These are phyloP conservation scores for Globisporangium camurandrum DNA, from an alignment of 352 stramenopile species.

Conservation along the genomic window DNA sequence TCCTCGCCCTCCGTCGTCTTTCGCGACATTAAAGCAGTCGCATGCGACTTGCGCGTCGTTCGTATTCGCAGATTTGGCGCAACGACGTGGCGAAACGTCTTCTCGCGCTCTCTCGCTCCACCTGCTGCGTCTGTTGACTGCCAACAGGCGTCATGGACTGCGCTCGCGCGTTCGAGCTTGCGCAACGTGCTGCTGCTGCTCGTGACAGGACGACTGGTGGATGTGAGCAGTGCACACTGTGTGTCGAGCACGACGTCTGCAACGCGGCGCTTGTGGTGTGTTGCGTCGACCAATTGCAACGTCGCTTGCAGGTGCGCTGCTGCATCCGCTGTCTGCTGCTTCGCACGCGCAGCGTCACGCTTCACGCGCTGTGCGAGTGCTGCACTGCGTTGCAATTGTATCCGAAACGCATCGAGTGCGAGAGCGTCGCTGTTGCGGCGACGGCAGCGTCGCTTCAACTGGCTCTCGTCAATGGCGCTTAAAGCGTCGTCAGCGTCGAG, in stretches of 20 bases:
- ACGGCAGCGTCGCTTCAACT: background rate
- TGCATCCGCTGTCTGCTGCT: constrained; percentile 26
- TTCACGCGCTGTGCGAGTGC: constrained; percentile 32
- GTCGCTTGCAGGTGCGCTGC: constrained; percentile 38
- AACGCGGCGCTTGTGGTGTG: constrained; percentile 55
- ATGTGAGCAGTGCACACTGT: constrained; percentile 47
- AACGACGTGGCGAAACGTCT: constrained; percentile 5
- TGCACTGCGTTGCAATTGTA: constrained; percentile 51
- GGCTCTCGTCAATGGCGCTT: constrained; percentile 3
- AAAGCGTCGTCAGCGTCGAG: background rate
- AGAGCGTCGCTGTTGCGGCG: background rate
- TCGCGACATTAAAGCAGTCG: background rate
- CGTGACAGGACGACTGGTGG: constrained; percentile 16
- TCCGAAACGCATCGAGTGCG: constrained; percentile 50
- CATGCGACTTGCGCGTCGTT: background rate
- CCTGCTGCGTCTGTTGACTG: background rate
- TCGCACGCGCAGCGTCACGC: constrained; percentile 24
- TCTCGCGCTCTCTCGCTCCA: too few relatives aligned
- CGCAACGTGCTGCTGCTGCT: constrained; percentile 19
- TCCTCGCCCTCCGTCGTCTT: too few relatives aligned
- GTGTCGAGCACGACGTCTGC: constrained; percentile 46
- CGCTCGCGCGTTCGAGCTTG: constrained; percentile 41
- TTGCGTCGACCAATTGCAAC: constrained; percentile 27
- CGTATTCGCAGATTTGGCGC: constrained; percentile 12
- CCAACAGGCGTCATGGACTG: constrained; percentile 31